These are phyloP conservation scores for Pisolithus thermaeus DNA, from an alignment of 1,284 basidiomycete species.

Conservation along the genomic window DNA sequence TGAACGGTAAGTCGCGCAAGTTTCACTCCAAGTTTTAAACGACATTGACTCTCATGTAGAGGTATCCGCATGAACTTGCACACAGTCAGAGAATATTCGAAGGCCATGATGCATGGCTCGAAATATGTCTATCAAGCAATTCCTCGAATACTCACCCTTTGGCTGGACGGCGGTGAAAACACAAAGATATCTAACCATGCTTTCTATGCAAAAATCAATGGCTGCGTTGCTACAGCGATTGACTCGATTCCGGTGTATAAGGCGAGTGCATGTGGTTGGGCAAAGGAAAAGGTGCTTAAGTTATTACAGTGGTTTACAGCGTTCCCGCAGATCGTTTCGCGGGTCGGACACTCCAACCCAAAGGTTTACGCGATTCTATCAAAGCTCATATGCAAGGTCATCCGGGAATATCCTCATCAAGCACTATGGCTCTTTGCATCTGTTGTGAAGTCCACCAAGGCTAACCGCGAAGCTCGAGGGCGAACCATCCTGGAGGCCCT, in stretches of 20 bases:
- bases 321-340: conserved; percentile 95
- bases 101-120: conserved; percentile 78
- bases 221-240: conserved; percentile 49
- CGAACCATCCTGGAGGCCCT: conserved; percentile 60
- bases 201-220: conserved; percentile 53
- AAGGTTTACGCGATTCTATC: conserved; percentile 65
- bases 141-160: conserved; percentile 90
- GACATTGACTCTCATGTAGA: conserved; percentile 30
- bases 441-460: conserved; percentile 81
- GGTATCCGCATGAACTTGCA: conserved; percentile 54
- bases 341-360: conserved; percentile 79
- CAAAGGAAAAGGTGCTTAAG: not conserved
- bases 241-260: conserved; percentile 70
- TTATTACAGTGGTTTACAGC: conserved; percentile 84
- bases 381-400: conserved; percentile 68
- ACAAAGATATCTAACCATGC: conserved; percentile 29
- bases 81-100: conserved; percentile 67
- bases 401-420: conserved; percentile 85
- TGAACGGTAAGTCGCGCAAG: conserved; percentile 38
- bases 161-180: conserved; percentile 89
- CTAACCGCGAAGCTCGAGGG: conserved; percentile 59
- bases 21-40: not conserved
- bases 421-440: conserved; percentile 92
- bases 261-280: conserved; percentile 33
- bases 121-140: conserved; percentile 98